Evolutionary conservation across 2,329 filamentous ascomycete genomes (phyloP).

Genomic region (Bertia moriformis): DNA sequence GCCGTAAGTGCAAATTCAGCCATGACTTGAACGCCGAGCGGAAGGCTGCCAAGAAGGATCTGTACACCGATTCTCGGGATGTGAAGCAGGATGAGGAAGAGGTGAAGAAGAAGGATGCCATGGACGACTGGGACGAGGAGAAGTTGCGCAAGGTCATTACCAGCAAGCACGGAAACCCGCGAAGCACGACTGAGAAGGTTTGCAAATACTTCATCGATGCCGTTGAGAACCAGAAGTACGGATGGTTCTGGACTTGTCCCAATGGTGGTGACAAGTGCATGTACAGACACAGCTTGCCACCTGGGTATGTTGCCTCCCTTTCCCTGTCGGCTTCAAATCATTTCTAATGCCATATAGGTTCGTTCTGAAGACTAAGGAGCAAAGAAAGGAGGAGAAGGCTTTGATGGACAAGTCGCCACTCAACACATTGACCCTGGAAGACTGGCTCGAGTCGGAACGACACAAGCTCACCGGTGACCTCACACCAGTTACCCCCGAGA

Average conservation of each 20-base stretch:
- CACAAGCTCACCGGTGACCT: slow-evolving; percentile 85
- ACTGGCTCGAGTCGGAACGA: slow-evolving; percentile 90
- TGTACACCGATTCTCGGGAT: slow-evolving; percentile 71
- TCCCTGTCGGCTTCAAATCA: not conserved
- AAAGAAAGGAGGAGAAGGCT: slow-evolving; percentile 87
- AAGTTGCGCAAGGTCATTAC: slow-evolving; percentile 80
- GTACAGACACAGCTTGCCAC: slow-evolving; percentile 90
- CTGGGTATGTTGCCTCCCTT: slow-evolving; percentile 49
- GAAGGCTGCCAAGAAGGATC: slow-evolving; percentile 79
- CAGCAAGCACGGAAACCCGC: slow-evolving; percentile 94
- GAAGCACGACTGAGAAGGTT: slow-evolving; percentile 91
- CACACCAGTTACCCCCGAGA: slow-evolving; percentile 84
- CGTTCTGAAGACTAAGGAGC: slow-evolving; percentile 93
- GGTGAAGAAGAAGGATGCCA: slow-evolving; percentile 69
- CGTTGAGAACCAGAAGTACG: slow-evolving; percentile 96
- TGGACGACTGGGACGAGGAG: slow-evolving; percentile 95
- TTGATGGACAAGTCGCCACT: slow-evolving; percentile 89
- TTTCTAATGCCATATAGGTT: slow-evolving; percentile 40
- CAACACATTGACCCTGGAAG: slow-evolving; percentile 86
- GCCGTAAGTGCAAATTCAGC: slow-evolving; percentile 92
- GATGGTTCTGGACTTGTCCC: slow-evolving; percentile 97
- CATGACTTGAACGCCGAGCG: slow-evolving; percentile 81
- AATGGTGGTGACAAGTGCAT: slow-evolving; percentile 96
- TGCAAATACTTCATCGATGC: slow-evolving; percentile 98
- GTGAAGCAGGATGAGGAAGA: slow-evolving; percentile 44